Percentiles rank a stretch among this genome's conserved stretches.
Evolutionary conservation across 202 grass and related monocot species (phyloP).

Genomic region (Schoenoplectus triqueter): DNA sequence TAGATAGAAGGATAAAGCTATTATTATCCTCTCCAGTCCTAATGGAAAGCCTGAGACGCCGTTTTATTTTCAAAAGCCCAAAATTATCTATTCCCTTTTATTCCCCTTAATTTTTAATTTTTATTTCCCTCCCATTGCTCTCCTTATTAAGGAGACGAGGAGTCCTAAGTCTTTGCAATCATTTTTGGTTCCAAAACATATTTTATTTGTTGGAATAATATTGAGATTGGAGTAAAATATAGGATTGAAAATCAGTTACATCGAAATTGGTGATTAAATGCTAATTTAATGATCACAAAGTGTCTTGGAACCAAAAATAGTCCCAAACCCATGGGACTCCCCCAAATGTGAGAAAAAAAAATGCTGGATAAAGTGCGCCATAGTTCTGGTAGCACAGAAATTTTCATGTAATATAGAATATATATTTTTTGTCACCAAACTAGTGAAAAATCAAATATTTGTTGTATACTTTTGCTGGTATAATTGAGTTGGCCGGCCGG

Average conservation of each 20-base stretch:
- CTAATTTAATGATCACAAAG: no score
- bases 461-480: neutral
- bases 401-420: neutral
- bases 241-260: no score
- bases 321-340: no score
- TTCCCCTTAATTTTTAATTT: no score
- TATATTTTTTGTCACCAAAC: neutral
- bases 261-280: no score
- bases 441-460: neutral
- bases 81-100: neutral
- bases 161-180: no score
- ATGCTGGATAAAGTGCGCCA: neutral
- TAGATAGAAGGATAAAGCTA: neutral
- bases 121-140: neutral
- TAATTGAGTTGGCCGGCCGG: neutral
- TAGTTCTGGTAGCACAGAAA: neutral
- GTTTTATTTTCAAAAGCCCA: neutral
- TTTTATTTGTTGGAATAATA: no score
- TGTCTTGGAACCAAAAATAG: no score
- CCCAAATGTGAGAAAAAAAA: neutral
- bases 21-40: neutral
- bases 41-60: neutral
- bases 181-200: no score
- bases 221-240: no score
- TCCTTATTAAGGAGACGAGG: neutral